Evolutionary conservation across 805 yeast species (phyloP), one percentile per base, ranked within the genome.

Genomic region (Sugiyamaella valdiviana): DNA sequence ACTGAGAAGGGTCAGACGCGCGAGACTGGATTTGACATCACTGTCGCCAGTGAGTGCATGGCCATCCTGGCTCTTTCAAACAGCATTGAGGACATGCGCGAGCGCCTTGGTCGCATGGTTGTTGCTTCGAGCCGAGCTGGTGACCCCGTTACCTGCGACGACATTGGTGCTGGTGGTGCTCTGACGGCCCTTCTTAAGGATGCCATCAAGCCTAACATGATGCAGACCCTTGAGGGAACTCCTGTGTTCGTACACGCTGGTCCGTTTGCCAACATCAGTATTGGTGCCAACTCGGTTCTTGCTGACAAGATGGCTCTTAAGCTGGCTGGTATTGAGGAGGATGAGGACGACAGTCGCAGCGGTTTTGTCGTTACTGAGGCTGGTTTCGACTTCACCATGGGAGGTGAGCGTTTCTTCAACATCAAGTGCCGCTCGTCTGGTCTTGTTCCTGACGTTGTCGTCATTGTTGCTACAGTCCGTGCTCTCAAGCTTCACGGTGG

Each of bases 231-330:
- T 54, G 97, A 91, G 69, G 98, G 98, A 52, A 89, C 97, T 4
- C 98, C 98, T 9, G 98, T 91, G 17, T 82, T 91, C 62, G 96
- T 91, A n/a, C 98, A 91, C 64, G 97, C 98, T 32, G 98, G 98
- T 57, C 98, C 98, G 29, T 91, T 91, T 66, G 98, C 98, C 55
- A 91, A 91, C 71, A 91, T 91, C 56, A 87, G 96, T 32, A 91
- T 91, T 63, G 98, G 98, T 60, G 96, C 97, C 9, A 85, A 91
- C 26, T 91, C 97, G 12, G 93, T 91, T 19, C 72, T 91, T 51
- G 97, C 98, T 47, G 98, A 91, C 67, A 82, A 82, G 67, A 79
- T 91, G 69, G 98, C 96, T 5, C 76, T 91, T 64, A 89, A 91
- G 69, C 77, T 91, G 59, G 90, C 95, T 15, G 93, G 93, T 58